These are phyloP conservation scores for Panicum miliaceum DNA, from an alignment of 176 grass and related monocot species.

Conservation along the genomic window DNA sequence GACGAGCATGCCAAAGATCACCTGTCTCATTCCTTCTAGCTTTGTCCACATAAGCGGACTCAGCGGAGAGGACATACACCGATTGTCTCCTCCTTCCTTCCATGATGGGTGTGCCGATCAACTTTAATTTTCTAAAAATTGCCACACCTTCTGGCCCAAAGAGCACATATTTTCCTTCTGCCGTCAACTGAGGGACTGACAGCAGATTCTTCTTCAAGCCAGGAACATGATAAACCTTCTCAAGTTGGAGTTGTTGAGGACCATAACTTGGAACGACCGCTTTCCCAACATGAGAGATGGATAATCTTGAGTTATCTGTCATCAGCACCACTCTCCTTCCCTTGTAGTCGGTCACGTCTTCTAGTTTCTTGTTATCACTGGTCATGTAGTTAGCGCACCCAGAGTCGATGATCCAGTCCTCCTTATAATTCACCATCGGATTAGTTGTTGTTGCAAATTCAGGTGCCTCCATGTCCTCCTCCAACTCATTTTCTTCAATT, in stretches of 20 bases:
- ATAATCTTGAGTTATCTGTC: conserved; percentile 24
- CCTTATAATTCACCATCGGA: not conserved
- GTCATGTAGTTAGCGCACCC: not conserved
- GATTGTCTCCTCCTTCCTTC: not conserved
- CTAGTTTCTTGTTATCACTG: not conserved
- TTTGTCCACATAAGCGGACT: not conserved
- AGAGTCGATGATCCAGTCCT: not conserved
- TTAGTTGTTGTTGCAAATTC: not conserved
- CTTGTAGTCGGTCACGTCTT: not conserved
- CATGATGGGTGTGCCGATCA: not conserved
- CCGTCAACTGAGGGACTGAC: too few species aligned
- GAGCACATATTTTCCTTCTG: too few species aligned
- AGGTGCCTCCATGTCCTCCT: not conserved
- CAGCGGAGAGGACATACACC: conserved; percentile 1
- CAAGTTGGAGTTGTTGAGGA: too few species aligned
- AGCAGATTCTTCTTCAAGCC: too few species aligned
- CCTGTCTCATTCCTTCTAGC: not conserved
- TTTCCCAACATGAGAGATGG: too few species aligned
- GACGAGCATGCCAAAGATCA: not conserved
- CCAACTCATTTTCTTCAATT: not conserved
- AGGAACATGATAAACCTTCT: too few species aligned
- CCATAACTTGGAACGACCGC: too few species aligned
- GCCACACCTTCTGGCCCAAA: too few species aligned
- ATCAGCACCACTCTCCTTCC: not conserved
- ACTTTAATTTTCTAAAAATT: too few species aligned